Evolutionary conservation across 768 basidiomycete species (phyloP), one percentile per base, ranked within the genome.

Genomic region (Rhizopogon vinicolor): DNA sequence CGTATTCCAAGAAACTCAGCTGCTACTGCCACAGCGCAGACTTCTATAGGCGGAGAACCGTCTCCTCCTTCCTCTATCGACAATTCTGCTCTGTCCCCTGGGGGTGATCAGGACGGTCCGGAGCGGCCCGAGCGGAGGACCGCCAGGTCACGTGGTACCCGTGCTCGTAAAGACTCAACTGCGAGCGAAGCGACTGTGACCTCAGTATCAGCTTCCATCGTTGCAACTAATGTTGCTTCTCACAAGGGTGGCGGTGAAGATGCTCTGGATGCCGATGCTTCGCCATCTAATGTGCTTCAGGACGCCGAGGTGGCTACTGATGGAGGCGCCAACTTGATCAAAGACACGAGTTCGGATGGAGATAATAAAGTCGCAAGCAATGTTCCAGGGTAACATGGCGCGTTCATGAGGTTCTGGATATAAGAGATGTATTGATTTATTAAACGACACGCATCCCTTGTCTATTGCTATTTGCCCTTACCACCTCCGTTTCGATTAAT

Each of bases 111-210:
- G 7, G 71, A 74, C 44, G 63, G 65, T 31, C 58, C 60, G 35
- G 74, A 76, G 44, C 66, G 66, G 29, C 66, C 67, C 0, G 76
- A 75, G 54, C 74, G 82, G 51, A 75, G 82, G 44, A 72, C 78
- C 53, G 77, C 79, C 35, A 75, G 82, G 48, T 74, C 80, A 14
- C 73, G 74, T 58, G 76, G 68, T 52, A 66, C 60, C 19, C 51
- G 63, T 28, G 74, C 67, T 59, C 74, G 81, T 18, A 71, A 79
- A 45, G 76, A 76, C 55, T 85, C 84, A 2, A 80, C 75, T 52
- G 74, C 76, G 16, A 84, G 83, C 57, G 81, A 79, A 55, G 75
- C 77, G 1, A 74, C 76, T 6, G 60, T 55, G 29, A 71, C 72
- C 10, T 74, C 74, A 5, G 62, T 61, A 13, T 70, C 74, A 3